phyloP scores from a whole-genome alignment of 2,329 filamentous ascomycete genomes.

The Dryadomyces sulphureus region DNA sequence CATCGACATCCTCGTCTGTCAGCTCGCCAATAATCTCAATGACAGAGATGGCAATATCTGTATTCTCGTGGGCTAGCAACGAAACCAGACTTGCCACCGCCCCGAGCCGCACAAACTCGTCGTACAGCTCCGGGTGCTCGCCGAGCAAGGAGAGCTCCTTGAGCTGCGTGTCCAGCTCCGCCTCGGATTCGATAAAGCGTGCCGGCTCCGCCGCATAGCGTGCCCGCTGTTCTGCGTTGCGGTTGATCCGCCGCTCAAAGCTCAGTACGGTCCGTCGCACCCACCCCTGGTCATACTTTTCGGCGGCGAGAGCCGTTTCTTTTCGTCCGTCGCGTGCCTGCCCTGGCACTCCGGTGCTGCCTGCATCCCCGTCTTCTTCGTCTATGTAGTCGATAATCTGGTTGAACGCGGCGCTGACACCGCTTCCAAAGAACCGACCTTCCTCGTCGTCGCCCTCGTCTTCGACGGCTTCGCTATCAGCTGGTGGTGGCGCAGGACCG shows the following conservation, averaged over 20 bases:
- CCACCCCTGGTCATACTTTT: constrained; percentile 76
- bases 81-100: constrained; percentile 61
- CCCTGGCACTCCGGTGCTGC: constrained; percentile 21
- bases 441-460: constrained; percentile 59
- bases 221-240: constrained; percentile 78
- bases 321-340: constrained; percentile 15
- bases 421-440: constrained; percentile 88
- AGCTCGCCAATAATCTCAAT: constrained; percentile 83
- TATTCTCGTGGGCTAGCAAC: constrained; percentile 85
- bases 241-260: constrained; percentile 82
- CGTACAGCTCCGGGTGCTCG: constrained; percentile 73
- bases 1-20: constrained; percentile 82
- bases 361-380: constrained; percentile 26
- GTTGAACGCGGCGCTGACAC: constrained; percentile 65
- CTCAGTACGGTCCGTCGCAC: constrained; percentile 64
- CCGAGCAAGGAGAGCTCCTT: constrained; percentile 75
- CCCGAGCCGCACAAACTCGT: constrained; percentile 63
- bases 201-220: constrained; percentile 68
- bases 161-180: constrained; percentile 77
- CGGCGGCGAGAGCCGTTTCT: constrained; percentile 43
- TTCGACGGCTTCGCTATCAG: constrained; percentile 26
- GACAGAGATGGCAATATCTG: constrained; percentile 84
- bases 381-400: constrained; percentile 76
- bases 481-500: constrained; percentile 32
- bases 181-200: constrained; percentile 76